Percentiles rank a stretch among this genome's conserved stretches.
Conservation (phyloP, 805 yeast species). For the Danielia reshetovae region DNA sequence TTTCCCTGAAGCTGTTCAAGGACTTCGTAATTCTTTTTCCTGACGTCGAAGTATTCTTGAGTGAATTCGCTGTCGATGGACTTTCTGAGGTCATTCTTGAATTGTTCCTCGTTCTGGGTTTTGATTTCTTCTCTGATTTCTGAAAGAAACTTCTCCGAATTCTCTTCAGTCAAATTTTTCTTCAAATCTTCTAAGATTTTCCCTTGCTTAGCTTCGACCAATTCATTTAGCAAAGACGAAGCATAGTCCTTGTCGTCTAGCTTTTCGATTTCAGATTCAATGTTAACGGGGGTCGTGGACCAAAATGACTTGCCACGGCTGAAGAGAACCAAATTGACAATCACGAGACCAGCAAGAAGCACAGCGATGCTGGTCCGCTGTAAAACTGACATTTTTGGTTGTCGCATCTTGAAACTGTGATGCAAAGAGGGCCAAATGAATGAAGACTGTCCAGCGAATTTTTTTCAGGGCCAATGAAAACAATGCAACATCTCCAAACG, state of each 20-base stretch:
- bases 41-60: neutral
- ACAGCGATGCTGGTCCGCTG: neutral
- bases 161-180: neutral
- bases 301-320: neutral
- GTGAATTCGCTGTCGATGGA: neutral
- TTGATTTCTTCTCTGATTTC: neutral
- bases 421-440: no score
- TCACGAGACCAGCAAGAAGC: neutral
- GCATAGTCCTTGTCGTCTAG: neutral
- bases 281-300: no score
- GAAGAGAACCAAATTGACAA: neutral
- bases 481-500: no score
- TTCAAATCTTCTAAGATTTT: neutral
- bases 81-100: slow-evolving; percentile 6
- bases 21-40: neutral
- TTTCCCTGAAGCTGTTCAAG: slow-evolving; percentile 1
- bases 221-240: neutral
- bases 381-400: no score
- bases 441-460: no score
- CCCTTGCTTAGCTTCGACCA: neutral
- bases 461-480: no score
- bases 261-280: no score
- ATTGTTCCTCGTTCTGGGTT: neutral
- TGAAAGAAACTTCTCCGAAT: neutral
- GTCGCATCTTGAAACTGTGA: no score